These are phyloP conservation scores for Dictyostelium citrinum DNA, from an alignment of 78 protist species.

Conservation along the genomic window DNA sequence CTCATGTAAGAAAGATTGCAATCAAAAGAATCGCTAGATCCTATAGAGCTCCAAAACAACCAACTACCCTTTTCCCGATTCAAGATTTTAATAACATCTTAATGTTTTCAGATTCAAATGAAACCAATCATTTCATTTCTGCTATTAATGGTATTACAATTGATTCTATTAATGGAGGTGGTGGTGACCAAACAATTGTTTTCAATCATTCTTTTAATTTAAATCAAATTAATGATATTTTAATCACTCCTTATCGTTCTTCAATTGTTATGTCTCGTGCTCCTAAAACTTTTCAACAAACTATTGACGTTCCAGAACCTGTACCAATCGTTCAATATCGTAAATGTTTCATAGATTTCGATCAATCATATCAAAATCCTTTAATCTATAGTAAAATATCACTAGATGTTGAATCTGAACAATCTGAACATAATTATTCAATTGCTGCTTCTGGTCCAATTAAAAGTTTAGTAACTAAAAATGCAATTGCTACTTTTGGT, in stretches of 20 bases:
- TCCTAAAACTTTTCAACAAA: conserved; percentile 34
- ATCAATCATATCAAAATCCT: not conserved
- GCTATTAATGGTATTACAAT: not conserved
- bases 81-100: not conserved
- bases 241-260: conserved; percentile 1
- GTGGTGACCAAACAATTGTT: conserved; percentile 24
- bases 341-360: not conserved
- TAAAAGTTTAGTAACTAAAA: not conserved
- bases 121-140: not conserved
- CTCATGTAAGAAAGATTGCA: conserved; percentile 7
- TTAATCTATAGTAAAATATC: not conserved
- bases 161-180: not conserved
- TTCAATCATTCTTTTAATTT: not conserved
- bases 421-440: not conserved
- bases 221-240: too few relatives aligned
- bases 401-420: not conserved
- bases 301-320: conserved; percentile 46
- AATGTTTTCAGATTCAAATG: not conserved
- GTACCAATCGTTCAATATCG: not conserved
- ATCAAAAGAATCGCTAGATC: not conserved
- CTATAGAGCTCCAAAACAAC: not conserved
- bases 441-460: not conserved
- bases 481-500: not conserved
- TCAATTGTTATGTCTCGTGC: not conserved
- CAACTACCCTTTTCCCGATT: not conserved